Evolutionary conservation across 139 green algal species (phyloP), one percentile per base, ranked within the genome.

Genomic region (Ostreobium quekettii): DNA sequence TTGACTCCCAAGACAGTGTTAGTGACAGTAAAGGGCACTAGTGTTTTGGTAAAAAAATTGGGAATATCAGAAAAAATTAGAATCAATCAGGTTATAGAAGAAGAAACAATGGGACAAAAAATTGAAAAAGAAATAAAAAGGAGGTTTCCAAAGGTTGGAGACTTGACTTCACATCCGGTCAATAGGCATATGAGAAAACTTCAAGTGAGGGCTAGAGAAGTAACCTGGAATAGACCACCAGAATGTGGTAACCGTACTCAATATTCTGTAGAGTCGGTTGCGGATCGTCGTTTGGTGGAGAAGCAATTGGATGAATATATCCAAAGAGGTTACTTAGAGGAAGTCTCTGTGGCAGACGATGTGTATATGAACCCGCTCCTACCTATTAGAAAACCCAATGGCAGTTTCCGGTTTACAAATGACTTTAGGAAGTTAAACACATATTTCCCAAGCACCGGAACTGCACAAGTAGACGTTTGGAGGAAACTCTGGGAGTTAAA

Each of bases 61-160:
- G n/a, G n/a, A n/a, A n/a, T n/a, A n/a, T n/a, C n/a, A n/a, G n/a
- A n/a, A n/a, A n/a, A n/a, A n/a, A n/a, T n/a, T n/a, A n/a, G n/a
- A n/a, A n/a, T n/a, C n/a, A n/a, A n/a, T n/a, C n/a, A n/a, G n/a
- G n/a, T n/a, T n/a, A n/a, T n/a, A n/a, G n/a, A n/a, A n/a, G n/a
- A n/a, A n/a, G n/a, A n/a, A n/a, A n/a, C n/a, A n/a, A n/a, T n/a
- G n/a, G n/a, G n/a, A n/a, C n/a, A n/a, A n/a, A n/a, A n/a, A n/a
- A n/a, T n/a, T n/a, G n/a, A n/a, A n/a, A n/a, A n/a, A n/a, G n/a
- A n/a, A n/a, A n/a, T n/a, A n/a, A n/a, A n/a, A n/a, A n/a, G n/a
- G n/a, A n/a, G n/a, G n/a, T 66, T 66, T 33, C 59, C 59, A 22
- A 7, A 39, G 26, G 59, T 66, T 39, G 59, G 59, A 8, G 59